Evolutionary conservation across 1,284 basidiomycete genomes (phyloP).

Genomic region (Macrocybe sp.): DNA sequence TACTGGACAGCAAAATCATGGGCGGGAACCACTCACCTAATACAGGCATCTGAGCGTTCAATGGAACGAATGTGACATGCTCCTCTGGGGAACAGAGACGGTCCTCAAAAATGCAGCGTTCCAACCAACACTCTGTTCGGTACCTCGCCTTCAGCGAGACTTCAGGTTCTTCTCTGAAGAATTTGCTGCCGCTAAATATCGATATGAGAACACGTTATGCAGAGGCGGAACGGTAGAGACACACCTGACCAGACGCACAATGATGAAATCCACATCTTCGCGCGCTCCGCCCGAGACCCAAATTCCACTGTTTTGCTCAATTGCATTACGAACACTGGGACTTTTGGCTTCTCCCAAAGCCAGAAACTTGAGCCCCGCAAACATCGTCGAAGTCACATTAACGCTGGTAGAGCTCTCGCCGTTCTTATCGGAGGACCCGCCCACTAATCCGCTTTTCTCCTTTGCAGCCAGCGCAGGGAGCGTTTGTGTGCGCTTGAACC

Average conservation of each 20-base stretch:
- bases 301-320: slow-evolving; percentile 53
- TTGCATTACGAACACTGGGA: slow-evolving; percentile 46
- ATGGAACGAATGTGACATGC: slow-evolving; percentile 58
- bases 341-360: slow-evolving; percentile 61
- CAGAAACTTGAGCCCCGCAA: slow-evolving; percentile 49
- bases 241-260: slow-evolving; percentile 70
- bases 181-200: slow-evolving; percentile 50
- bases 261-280: slow-evolving; percentile 53
- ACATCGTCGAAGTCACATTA: slow-evolving; percentile 28
- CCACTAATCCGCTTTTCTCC: slow-evolving; percentile 10
- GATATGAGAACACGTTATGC: neutral
- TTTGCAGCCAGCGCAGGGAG: slow-evolving; percentile 10
- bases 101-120: slow-evolving; percentile 67
- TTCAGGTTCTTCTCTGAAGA: slow-evolving; percentile 50
- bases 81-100: slow-evolving; percentile 54
- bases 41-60: slow-evolving; percentile 48
- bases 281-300: slow-evolving; percentile 41
- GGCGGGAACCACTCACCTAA: slow-evolving; percentile 29
- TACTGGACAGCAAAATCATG: neutral
- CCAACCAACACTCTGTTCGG: slow-evolving; percentile 81
- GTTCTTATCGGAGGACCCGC: slow-evolving; percentile 12
- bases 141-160: slow-evolving; percentile 43
- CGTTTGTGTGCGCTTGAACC: slow-evolving; percentile 41
- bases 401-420: slow-evolving; percentile 20
- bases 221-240: slow-evolving; percentile 7